Conservation (phyloP, 306 rosid species). For the Elaeagnus macrophylla region DNA sequence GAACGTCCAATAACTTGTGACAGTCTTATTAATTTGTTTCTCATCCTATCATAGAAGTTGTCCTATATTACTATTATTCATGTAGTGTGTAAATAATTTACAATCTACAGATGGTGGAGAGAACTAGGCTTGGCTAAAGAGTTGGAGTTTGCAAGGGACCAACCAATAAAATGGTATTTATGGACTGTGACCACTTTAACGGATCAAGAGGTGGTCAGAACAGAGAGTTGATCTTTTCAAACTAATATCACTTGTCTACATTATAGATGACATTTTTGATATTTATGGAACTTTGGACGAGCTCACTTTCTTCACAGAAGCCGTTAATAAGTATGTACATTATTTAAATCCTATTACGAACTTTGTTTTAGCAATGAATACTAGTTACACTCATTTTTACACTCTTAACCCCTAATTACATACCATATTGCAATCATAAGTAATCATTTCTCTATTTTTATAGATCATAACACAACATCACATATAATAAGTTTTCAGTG, state of each 20-base stretch:
- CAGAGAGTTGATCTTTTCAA: conserved; percentile 64
- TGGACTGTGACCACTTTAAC: conserved; percentile 45
- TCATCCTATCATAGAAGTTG: too few species aligned
- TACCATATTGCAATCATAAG: too few species aligned
- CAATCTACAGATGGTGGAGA: conserved; percentile 51
- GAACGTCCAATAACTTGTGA: too few species aligned
- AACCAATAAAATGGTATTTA: conserved; percentile 66
- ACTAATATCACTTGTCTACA: conserved; percentile 47
- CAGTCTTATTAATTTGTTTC: too few species aligned
- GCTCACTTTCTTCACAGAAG: conserved; percentile 49
- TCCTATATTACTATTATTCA: too few species aligned
- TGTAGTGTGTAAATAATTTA: not conserved
- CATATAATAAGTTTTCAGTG: too few species aligned
- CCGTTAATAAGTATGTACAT: conserved; percentile 31
- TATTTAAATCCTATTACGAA: too few species aligned
- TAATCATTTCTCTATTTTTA: too few species aligned
- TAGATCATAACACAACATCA: too few species aligned
- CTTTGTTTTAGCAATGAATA: too few species aligned
- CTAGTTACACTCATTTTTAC: too few species aligned
- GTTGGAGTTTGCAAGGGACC: conserved; percentile 43
- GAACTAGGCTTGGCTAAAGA: conserved; percentile 42
- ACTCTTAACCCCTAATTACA: too few species aligned
- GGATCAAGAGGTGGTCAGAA: conserved; percentile 36
- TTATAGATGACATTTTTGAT: conserved; percentile 63
- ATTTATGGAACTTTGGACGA: conserved; percentile 50